These are phyloP conservation scores for Claviceps cyperi DNA, from an alignment of 2,329 filamentous ascomycete genomes.

Conservation along the genomic window DNA sequence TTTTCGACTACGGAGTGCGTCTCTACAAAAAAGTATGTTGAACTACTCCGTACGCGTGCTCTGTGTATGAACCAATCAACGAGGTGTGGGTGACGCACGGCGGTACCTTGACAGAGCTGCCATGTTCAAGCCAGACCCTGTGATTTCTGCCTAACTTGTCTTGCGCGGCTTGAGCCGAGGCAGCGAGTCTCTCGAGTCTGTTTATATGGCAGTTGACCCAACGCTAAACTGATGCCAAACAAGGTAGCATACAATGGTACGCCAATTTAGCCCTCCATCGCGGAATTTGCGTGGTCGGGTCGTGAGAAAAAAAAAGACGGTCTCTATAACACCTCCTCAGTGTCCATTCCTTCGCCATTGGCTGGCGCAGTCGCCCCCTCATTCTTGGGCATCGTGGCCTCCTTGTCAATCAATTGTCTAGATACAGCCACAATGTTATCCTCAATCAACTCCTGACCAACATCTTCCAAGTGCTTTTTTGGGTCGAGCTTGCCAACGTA, in stretches of 20 bases:
- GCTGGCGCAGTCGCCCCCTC: conserved; percentile 35
- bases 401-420: conserved; percentile 98
- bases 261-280: background rate
- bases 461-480: conserved; percentile 97
- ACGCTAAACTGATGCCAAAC: conserved; percentile 20
- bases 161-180: no score
- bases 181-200: conserved; percentile 6
- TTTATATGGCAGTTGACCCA: conserved; percentile 14
- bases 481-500: conserved; percentile 98
- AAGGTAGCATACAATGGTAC: conserved; percentile 18
- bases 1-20: no score
- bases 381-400: conserved; percentile 78
- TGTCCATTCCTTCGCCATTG: conserved; percentile 53
- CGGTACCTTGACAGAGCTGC: no score
- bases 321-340: conserved; percentile 31
- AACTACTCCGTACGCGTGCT: no score
- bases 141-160: no score
- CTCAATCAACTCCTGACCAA: conserved; percentile 92
- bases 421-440: conserved; percentile 99
- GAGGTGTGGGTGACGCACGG: no score
- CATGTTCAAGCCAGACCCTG: no score
- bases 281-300: conserved; percentile 8
- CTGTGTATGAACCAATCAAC: no score
- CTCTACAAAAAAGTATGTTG: no score
- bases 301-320: background rate